Evolutionary conservation across 495 filamentous ascomycete genomes (phyloP).

Genomic region (Penicillium canescens): DNA sequence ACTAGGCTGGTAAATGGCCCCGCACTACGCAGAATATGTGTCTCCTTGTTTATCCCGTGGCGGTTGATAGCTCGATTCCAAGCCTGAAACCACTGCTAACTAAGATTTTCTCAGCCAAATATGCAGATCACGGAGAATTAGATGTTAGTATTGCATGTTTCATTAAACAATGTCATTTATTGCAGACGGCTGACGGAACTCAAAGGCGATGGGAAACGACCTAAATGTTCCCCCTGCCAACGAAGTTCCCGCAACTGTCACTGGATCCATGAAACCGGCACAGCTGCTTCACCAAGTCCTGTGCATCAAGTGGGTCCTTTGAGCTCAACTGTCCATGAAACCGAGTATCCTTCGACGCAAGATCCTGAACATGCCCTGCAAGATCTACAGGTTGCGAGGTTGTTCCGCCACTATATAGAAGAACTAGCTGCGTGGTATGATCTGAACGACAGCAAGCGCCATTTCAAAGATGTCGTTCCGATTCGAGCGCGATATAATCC

Average conservation of each 20-base stretch:
- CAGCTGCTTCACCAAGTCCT: neutral
- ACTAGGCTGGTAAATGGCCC: too few relatives aligned
- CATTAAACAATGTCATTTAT: too few relatives aligned
- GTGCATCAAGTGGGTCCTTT: neutral
- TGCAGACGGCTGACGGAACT: neutral
- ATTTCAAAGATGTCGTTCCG: conserved; percentile 31
- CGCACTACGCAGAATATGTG: too few relatives aligned
- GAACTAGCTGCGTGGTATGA: conserved; percentile 39
- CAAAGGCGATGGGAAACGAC: conserved; percentile 28
- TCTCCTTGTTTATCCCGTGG: too few relatives aligned
- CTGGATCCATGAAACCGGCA: neutral
- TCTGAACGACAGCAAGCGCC: conserved; percentile 28
- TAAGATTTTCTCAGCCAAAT: conserved; percentile 12
- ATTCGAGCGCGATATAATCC: conserved; percentile 25
- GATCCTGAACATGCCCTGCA: conserved; percentile 21
- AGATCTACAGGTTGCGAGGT: conserved; percentile 16
- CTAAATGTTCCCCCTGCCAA: conserved; percentile 25
- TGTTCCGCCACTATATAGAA: conserved; percentile 33
- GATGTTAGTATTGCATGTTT: conserved; percentile 23
- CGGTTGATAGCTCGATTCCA: too few relatives aligned
- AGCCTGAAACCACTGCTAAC: too few relatives aligned
- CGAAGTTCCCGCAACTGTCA: conserved; percentile 24
- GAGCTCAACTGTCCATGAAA: neutral
- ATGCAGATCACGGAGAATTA: conserved; percentile 32
- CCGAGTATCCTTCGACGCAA: conserved; percentile 12